phyloP scores from a whole-genome alignment of 139 green algal species.

The Chlamydomonas asymmetrica region DNA sequence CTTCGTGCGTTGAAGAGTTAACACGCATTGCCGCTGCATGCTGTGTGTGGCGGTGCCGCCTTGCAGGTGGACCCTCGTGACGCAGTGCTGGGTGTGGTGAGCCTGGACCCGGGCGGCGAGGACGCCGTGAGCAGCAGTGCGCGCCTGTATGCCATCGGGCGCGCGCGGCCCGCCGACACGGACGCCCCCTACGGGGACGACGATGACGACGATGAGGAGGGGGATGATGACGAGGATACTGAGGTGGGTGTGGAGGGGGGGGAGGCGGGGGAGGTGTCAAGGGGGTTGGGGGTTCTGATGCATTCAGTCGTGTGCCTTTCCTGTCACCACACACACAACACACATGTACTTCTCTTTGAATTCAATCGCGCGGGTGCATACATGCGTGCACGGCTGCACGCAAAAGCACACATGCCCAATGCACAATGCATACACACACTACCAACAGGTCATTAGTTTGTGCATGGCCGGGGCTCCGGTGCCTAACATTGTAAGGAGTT shows the following conservation, averaged over 20 bases:
- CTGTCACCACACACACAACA: background rate
- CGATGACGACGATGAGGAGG: slow-evolving; percentile 36
- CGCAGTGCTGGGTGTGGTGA: slow-evolving; percentile 58
- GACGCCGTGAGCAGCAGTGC: slow-evolving; percentile 24
- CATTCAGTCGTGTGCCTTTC: too few relatives aligned
- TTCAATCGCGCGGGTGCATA: background rate
- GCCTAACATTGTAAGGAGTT: too few relatives aligned
- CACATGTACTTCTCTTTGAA: background rate
- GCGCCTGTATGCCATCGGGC: slow-evolving; percentile 64
- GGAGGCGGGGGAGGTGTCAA: background rate
- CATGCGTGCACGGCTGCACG: background rate
- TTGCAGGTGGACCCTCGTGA: slow-evolving; percentile 56
- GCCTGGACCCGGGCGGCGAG: slow-evolving; percentile 54
- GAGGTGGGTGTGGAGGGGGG: slow-evolving; percentile 15
- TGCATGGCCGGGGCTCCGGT: too few relatives aligned
- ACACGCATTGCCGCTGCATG: background rate
- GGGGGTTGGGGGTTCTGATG: background rate
- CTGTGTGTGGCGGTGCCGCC: background rate
- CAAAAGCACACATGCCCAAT: too few relatives aligned
- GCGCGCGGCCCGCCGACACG: slow-evolving; percentile 8
- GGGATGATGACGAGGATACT: slow-evolving; percentile 46
- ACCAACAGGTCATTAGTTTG: too few relatives aligned
- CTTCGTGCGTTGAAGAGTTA: background rate
- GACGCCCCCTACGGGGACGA: slow-evolving; percentile 36
- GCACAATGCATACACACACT: background rate